phyloP scores from a whole-genome alignment of 768 basidiomycete genomes.

The Candolleomyces aberdarensis region DNA sequence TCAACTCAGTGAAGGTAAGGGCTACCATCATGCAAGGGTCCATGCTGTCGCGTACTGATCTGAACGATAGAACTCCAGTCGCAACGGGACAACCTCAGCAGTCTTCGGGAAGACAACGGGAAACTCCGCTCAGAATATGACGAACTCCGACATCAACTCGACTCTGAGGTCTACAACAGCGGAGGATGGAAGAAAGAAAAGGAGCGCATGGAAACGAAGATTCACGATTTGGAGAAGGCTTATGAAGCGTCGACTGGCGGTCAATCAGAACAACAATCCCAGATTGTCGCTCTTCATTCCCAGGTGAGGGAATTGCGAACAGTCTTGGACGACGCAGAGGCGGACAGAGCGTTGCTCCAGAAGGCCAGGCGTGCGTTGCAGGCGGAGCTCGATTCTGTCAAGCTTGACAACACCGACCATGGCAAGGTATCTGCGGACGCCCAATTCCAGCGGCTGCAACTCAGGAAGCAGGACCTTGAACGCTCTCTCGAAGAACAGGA shows the following conservation, averaged over 20 bases:
- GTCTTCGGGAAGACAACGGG: constrained; percentile 76
- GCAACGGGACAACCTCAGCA: constrained; percentile 71
- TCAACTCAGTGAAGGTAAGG: constrained; percentile 71
- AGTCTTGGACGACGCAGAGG: constrained; percentile 83
- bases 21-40: too few relatives aligned
- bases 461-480: constrained; percentile 82
- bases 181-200: constrained; percentile 86
- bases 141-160: constrained; percentile 68
- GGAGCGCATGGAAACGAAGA: constrained; percentile 83
- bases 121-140: constrained; percentile 76
- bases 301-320: constrained; percentile 81
- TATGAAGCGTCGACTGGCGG: constrained; percentile 70
- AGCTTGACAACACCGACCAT: constrained; percentile 68
- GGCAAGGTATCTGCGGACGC: constrained; percentile 68
- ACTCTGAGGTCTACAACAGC: constrained; percentile 76
- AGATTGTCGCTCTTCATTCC: constrained; percentile 79
- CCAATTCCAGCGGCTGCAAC: constrained; percentile 69
- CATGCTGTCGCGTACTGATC: neutral
- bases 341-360: constrained; percentile 73
- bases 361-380: constrained; percentile 80
- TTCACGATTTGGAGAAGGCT: constrained; percentile 67
- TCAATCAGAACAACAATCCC: constrained; percentile 79
- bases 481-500: constrained; percentile 75
- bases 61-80: constrained; percentile 63
- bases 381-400: constrained; percentile 78